Base-by-base conservation (phyloP, 2,329 filamentous ascomycete genomes). In the Ophiosphaerella narmari region DNA sequence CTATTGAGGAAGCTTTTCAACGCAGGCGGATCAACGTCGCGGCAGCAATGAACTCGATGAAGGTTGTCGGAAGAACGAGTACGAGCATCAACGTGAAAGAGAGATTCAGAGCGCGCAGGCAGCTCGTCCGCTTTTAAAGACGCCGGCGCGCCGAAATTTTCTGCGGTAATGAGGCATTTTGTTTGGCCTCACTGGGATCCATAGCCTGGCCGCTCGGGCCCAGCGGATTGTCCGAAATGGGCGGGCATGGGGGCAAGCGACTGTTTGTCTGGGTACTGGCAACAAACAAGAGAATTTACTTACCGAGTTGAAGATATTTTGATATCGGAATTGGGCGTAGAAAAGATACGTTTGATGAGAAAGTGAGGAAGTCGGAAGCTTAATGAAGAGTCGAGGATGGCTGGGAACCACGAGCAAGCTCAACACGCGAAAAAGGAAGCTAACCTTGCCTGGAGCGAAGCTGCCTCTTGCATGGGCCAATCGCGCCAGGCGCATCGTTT, bases 91-190 rank as follows among this genome's bases (percentile, higher is more conserved):
- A 67, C 53, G 56, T 55, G 50, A 54, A 56, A 55, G 52, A 57
- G 14, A 38, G 18, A 16, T 40, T 45, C 50, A 50, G 56, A 60
- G 36, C 57, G 46, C 26, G 42, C 45, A 46, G 52, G 58, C 58
- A 48, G 56, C 51, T 50, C 54, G 53, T 50, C 57, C 55, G 60
- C 59, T 68, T 70, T 70, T 65, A 71, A 70, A 56, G 47, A 41
- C 52, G 51, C 55, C 57, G 54, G 56, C 39, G 60, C 37, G 57
- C 66, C 60, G 64, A 70, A 71, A 70, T 67, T 58, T 64, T 67
- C 65, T 68, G 63, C 64, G 59, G 42, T 53, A 43, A 56, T 71
- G 68, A 69, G 68, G 70, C 60, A 71, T 71, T 72, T 70, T 66
- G 66, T 65, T 65, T 68, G 59, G 63, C 50, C 52, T 53, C 51